Base-by-base conservation (phyloP, 805 yeast genomes). In the Jamesozyma lodderae region DNA sequence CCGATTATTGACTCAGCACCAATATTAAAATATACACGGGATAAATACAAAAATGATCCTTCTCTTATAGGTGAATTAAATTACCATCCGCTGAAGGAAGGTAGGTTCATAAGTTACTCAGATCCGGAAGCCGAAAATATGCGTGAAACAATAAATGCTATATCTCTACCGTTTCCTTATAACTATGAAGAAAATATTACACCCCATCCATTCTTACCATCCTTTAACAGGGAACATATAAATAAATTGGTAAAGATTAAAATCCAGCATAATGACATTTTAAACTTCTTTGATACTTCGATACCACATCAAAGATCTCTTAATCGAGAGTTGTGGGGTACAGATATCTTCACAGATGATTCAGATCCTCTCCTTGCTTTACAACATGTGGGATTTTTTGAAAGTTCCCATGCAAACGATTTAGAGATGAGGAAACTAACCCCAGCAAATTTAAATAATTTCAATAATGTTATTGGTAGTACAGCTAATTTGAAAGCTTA, bases 261-360 rank as follows among this genome's bases (percentile, higher is more conserved):
- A 14, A 45, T 59, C 7, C 33, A 39, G 2, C 44, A 45, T 41
- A 55, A 51, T 29, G 53, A 55, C 30, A 40, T 57, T 6, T 24
- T 20, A 11, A 33, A 42, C 11, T 38, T n/a, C 55, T 57, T 38
- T 43, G 7, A 28, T 16, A 26, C 35, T 1, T n/a, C n/a, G n/a
- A n/a, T n/a, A n/a, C 28, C 37, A 10, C 27, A 40, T 15, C 66
- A 63, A 22, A 67, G 75, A 36, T 66, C 63, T 11, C 52, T 48
- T 25, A 73, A 80, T 22, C 63, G 76, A 36, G 70, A 72, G 33
- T 45, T 87, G 2, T 90, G 97, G 97, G 98, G 98, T 2, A 73
- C 88, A 2, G 95, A 88, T 31, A 67, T 92, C 1, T 92, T 90
- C 59, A 84, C 96, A 0, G 97, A 92, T 59, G 98, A 90, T 58